Percentiles rank a stretch among this genome's conserved stretches.
phyloP scores from a whole-genome alignment of 345 rosid species.

The Xanthoceras sorbifolium region DNA sequence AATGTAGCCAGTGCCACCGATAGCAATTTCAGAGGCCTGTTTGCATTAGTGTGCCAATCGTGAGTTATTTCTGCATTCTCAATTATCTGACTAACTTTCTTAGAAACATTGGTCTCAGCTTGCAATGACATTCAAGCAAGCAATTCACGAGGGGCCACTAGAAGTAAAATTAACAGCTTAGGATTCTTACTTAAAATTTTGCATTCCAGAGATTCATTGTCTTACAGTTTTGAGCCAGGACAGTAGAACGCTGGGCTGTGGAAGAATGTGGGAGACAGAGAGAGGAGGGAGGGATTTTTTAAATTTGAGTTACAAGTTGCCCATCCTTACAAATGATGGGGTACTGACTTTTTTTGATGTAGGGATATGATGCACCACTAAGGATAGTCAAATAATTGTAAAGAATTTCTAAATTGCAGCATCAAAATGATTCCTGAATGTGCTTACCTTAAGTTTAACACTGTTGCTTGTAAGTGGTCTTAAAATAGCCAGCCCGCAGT shows the following conservation, averaged over 20 bases:
- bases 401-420: slow-evolving; percentile 1
- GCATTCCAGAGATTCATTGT: too few species aligned
- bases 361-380: too few species aligned
- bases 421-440: not conserved
- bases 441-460: slow-evolving; percentile 70
- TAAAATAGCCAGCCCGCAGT: slow-evolving; percentile 72
- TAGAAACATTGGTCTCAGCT: not conserved
- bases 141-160: too few species aligned
- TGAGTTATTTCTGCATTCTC: not conserved
- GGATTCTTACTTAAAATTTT: too few species aligned
- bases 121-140: not conserved
- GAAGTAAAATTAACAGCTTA: not conserved
- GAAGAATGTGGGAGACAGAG: too few species aligned
- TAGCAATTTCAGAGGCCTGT: slow-evolving; percentile 88
- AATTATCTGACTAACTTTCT: too few species aligned
- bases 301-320: too few species aligned
- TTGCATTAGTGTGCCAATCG: slow-evolving; percentile 21
- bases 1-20: slow-evolving; percentile 60
- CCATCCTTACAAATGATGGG: not conserved
- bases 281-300: too few species aligned
- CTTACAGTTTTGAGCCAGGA: not conserved
- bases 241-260: too few species aligned
- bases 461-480: slow-evolving; percentile 71
- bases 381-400: too few species aligned
- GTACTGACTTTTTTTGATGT: too few species aligned